Evolutionary conservation across 768 basidiomycete species (phyloP).

Genomic region (Suillus plorans): DNA sequence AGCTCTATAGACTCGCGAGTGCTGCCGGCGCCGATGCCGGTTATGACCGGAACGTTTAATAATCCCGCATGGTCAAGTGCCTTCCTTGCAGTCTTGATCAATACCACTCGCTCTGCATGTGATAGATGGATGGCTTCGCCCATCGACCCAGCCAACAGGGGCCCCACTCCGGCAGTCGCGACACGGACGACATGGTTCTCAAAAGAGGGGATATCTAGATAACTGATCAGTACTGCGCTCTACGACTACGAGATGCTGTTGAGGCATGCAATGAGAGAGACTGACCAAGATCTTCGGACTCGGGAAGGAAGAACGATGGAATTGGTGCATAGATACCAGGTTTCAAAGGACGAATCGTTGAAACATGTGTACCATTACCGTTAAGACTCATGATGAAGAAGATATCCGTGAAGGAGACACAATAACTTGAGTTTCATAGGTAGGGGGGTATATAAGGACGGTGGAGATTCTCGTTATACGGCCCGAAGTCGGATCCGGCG

Average conservation of each 20-base stretch:
- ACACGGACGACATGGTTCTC: constrained; percentile 63
- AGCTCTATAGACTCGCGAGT: constrained; percentile 81
- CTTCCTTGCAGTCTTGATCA: constrained; percentile 67
- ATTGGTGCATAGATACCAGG: constrained; percentile 85
- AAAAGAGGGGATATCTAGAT: constrained; percentile 61
- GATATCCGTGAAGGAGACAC: not conserved
- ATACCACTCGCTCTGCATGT: constrained; percentile 59
- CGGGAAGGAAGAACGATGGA: constrained; percentile 77
- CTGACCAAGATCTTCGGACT: constrained; percentile 81
- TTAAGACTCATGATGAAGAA: constrained; percentile 38
- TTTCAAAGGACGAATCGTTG: constrained; percentile 53
- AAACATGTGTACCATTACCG: constrained; percentile 14
- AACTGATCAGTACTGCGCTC: constrained; percentile 9
- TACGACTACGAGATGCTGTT: constrained; percentile 17
- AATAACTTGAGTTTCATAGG: constrained; percentile 1
- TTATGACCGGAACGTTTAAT: constrained; percentile 62
- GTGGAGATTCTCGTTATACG: constrained; percentile 4
- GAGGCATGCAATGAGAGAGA: constrained; percentile 18
- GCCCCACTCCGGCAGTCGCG: constrained; percentile 67
- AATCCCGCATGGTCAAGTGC: constrained; percentile 70
- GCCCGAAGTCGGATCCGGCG: constrained; percentile 1
- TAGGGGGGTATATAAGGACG: constrained; percentile 15
- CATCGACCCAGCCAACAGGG: constrained; percentile 80
- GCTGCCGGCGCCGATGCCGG: constrained; percentile 81
- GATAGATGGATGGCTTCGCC: constrained; percentile 80